These are phyloP conservation scores for Schizonepeta tenuifolia DNA, from an alignment of 257 asterid species.

Conservation along the genomic window DNA sequence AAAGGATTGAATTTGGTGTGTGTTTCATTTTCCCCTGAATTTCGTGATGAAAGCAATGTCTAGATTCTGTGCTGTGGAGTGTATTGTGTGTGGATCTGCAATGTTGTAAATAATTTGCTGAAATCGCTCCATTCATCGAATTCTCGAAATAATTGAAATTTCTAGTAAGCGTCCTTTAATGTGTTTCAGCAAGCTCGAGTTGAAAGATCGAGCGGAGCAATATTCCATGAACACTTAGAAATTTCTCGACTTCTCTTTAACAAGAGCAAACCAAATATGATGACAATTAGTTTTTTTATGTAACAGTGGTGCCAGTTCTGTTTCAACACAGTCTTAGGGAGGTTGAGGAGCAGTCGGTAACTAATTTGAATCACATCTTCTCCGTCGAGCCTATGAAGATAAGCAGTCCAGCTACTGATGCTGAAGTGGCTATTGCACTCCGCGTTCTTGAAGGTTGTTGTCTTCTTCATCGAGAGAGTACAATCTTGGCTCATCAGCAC, in stretches of 20 bases:
- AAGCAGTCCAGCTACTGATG: slow-evolving; percentile 81
- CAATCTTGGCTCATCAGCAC: slow-evolving; percentile 78
- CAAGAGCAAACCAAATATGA: slow-evolving; percentile 14
- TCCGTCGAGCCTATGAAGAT: slow-evolving; percentile 78
- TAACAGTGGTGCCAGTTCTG: slow-evolving; percentile 83
- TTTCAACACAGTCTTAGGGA: slow-evolving; percentile 82
- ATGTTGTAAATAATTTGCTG: slow-evolving; percentile 24
- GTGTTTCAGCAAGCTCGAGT: not conserved
- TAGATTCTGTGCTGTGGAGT: not conserved
- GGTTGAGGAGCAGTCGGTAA: slow-evolving; percentile 68
- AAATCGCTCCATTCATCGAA: not conserved
- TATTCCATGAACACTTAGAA: not conserved
- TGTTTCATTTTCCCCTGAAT: not conserved
- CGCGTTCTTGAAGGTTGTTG: slow-evolving; percentile 97
- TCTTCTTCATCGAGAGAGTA: slow-evolving; percentile 79
- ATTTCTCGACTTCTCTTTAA: not conserved
- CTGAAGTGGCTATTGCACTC: slow-evolving; percentile 89
- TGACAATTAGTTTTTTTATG: slow-evolving; percentile 23
- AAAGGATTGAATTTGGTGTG: slow-evolving; percentile 10
- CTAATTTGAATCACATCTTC: slow-evolving; percentile 71
- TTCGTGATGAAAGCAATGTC: not conserved
- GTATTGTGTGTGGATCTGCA: not conserved
- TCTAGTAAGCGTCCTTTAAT: not conserved
- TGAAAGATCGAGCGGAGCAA: slow-evolving; percentile 7
- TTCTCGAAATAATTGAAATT: not conserved